phyloP scores from a whole-genome alignment of 139 green algal species.

The Tetratostichococcus sp. region DNA sequence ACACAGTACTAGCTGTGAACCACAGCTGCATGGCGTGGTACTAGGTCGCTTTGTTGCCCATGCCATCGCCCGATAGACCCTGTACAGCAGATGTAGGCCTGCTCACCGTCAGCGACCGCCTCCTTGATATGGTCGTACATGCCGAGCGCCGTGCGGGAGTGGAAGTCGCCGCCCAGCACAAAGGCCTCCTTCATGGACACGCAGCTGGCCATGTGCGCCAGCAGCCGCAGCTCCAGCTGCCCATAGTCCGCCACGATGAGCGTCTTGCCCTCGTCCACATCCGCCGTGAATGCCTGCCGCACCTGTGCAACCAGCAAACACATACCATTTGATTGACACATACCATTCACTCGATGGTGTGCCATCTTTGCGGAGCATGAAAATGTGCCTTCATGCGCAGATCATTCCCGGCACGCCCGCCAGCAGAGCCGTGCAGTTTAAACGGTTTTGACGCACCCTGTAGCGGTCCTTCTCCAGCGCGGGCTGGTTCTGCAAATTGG shows the following conservation, averaged over 20 bases:
- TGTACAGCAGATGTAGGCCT: too few relatives aligned
- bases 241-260: slow-evolving; percentile 98
- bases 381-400: too few relatives aligned
- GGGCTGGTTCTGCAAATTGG: slow-evolving; percentile 99
- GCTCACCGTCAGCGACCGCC: slow-evolving; percentile 61
- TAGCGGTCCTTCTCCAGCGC: slow-evolving; percentile 97
- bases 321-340: too few relatives aligned
- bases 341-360: too few relatives aligned
- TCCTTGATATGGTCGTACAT: slow-evolving; percentile 97
- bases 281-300: slow-evolving; percentile 81
- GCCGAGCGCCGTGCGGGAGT: slow-evolving; percentile 85
- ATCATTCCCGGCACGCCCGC: background rate
- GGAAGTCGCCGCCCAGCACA: slow-evolving; percentile 91
- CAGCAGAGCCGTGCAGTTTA: background rate
- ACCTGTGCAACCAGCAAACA: slow-evolving; percentile 39
- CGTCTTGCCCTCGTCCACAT: slow-evolving; percentile 56
- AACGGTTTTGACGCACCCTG: slow-evolving; percentile 46
- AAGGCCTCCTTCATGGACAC: slow-evolving; percentile 88
- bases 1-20: too few relatives aligned
- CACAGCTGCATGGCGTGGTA: too few relatives aligned
- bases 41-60: too few relatives aligned
- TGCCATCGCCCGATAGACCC: too few relatives aligned
- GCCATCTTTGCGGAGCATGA: too few relatives aligned
- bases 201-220: slow-evolving; percentile 93
- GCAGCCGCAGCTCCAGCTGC: slow-evolving; percentile 95